A percentile compares a stretch with the other conserved stretches of the same genome.
These are phyloP conservation scores for Chytriomyces sp. DNA, from an alignment of 192 early-diverging fungal species.

Conservation along the genomic window DNA sequence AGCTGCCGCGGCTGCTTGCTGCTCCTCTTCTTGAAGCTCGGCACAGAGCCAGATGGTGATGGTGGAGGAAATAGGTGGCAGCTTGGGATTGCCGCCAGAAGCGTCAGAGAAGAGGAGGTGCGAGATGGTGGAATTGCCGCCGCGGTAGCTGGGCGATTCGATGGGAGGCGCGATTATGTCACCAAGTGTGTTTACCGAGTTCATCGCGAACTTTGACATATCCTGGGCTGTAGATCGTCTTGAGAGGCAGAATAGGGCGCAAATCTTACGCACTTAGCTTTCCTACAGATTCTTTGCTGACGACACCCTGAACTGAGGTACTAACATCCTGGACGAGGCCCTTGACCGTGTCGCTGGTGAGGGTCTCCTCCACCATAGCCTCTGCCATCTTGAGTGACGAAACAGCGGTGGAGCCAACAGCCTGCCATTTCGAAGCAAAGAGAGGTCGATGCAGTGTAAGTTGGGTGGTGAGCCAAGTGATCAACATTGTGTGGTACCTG, in stretches of 20 bases:
- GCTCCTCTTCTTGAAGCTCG: slow-evolving; percentile 26
- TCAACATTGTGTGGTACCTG: neutral
- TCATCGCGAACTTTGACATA: slow-evolving; percentile 36
- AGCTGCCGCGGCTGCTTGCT: neutral
- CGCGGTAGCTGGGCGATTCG: neutral
- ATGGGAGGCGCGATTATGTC: slow-evolving; percentile 53
- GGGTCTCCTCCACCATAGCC: slow-evolving; percentile 49
- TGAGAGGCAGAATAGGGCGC: neutral
- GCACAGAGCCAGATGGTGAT: slow-evolving; percentile 48
- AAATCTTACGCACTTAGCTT: slow-evolving; percentile 37
- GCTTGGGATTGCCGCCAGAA: neutral
- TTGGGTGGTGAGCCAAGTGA: neutral
- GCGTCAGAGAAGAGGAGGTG: slow-evolving; percentile 20
- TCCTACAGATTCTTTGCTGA: slow-evolving; percentile 45
- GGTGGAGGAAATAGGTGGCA: slow-evolving; percentile 25
- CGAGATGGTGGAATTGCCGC: slow-evolving; percentile 14
- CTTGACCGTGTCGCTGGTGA: slow-evolving; percentile 46
- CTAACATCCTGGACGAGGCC: slow-evolving; percentile 36
- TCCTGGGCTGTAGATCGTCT: slow-evolving; percentile 33
- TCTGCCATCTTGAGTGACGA: slow-evolving; percentile 42
- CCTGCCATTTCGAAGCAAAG: slow-evolving; percentile 29
- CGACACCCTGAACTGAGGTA: slow-evolving; percentile 19
- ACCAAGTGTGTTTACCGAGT: slow-evolving; percentile 32
- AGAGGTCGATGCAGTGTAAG: neutral
- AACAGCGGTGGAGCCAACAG: slow-evolving; percentile 35